These are phyloP conservation scores for Wickerhamomyces silvicola DNA, from an alignment of 805 yeast species.

Conservation along the genomic window DNA sequence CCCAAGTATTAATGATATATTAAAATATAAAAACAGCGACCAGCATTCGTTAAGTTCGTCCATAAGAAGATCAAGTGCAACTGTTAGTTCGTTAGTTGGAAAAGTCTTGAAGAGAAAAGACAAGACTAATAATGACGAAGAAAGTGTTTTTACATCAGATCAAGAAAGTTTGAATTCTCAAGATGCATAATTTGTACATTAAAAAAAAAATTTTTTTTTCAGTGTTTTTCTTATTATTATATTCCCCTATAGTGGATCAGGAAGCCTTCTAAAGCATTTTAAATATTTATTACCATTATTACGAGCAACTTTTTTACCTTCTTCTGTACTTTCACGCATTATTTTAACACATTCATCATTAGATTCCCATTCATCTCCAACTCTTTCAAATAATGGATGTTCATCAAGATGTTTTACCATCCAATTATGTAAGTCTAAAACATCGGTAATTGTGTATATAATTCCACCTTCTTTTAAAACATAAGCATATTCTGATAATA, in stretches of 20 bases:
- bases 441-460: constrained; percentile 93
- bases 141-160: constrained; percentile 22
- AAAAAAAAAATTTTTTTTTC: background rate
- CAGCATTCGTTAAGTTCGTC: constrained; percentile 26
- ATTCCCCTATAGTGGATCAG: constrained; percentile 40
- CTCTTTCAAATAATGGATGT: constrained; percentile 87
- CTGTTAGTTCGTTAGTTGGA: constrained; percentile 31
- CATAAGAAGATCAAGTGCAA: constrained; percentile 37
- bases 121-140: constrained; percentile 19
- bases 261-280: constrained; percentile 78
- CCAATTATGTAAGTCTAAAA: constrained; percentile 88
- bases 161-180: constrained; percentile 11
- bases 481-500: constrained; percentile 88
- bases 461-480: constrained; percentile 83
- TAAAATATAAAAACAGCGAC: constrained; percentile 26
- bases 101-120: constrained; percentile 22
- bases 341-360: constrained; percentile 75
- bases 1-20: constrained; percentile 31
- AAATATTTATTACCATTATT: constrained; percentile 82
- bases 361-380: constrained; percentile 71
- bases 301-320: constrained; percentile 92
- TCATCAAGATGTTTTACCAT: constrained; percentile 88
- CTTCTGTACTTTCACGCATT: constrained; percentile 94
- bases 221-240: background rate
- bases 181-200: background rate